These are phyloP conservation scores for Trapa bicornis DNA, from an alignment of 345 rosid species.

Conservation along the genomic window DNA sequence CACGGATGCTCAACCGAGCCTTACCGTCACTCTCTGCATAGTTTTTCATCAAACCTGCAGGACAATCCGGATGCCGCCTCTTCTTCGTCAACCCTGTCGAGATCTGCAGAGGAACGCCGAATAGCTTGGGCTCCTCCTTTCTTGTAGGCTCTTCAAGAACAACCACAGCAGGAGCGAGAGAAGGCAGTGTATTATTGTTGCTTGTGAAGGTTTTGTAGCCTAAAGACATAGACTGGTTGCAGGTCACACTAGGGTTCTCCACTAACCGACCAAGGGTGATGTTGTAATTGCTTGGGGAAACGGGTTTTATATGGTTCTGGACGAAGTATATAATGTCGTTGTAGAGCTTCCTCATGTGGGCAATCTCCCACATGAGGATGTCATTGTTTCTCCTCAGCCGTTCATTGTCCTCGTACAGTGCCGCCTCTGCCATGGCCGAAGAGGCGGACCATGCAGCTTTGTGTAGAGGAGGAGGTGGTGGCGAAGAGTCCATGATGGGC, in stretches of 20 bases:
- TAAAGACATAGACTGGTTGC: slow-evolving; percentile 5
- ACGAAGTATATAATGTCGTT: slow-evolving; percentile 84
- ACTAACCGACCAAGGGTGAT: neutral
- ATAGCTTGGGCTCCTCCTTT: slow-evolving; percentile 57
- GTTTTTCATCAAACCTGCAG: slow-evolving; percentile 35
- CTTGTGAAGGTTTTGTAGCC: slow-evolving; percentile 6
- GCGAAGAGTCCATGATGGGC: slow-evolving; percentile 22
- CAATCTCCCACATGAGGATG: slow-evolving; percentile 68
- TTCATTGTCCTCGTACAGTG: slow-evolving; percentile 73
- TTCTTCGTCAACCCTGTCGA: slow-evolving; percentile 32
- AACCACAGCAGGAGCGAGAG: slow-evolving; percentile 21
- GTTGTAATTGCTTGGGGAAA: slow-evolving; percentile 41
- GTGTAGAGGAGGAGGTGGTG: slow-evolving; percentile 3
- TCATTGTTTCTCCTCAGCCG: slow-evolving; percentile 67
- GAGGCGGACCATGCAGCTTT: slow-evolving; percentile 3
- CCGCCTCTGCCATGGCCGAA: slow-evolving; percentile 22
- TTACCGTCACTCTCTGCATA: slow-evolving; percentile 29
- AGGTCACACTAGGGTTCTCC: slow-evolving; percentile 10
- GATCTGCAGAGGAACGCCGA: slow-evolving; percentile 52
- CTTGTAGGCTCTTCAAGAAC: slow-evolving; percentile 20
- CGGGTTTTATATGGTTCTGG: slow-evolving; percentile 85
- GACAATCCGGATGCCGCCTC: slow-evolving; percentile 10
- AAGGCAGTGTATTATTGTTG: slow-evolving; percentile 26
- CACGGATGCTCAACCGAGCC: slow-evolving; percentile 56
- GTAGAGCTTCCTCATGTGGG: slow-evolving; percentile 87